Evolutionary conservation across 2,329 filamentous ascomycete genomes (phyloP).

Genomic region (Ciborinia camelliae): DNA sequence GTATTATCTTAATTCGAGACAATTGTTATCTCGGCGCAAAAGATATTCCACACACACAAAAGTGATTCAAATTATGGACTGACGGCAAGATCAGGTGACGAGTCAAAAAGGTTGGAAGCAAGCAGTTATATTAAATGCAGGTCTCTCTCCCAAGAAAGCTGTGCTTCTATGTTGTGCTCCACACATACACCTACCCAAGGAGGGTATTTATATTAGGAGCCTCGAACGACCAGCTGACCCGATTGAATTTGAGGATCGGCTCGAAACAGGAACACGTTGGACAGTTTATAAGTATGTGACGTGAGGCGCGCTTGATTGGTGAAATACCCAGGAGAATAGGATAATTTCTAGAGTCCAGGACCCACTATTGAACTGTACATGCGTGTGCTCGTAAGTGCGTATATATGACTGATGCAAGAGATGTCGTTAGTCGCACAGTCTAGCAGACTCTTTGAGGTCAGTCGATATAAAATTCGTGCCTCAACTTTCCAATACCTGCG

Average conservation of each 20-base stretch:
- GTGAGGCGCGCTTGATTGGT: slow-evolving; percentile 19
- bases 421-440: slow-evolving; percentile 18
- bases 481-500: slow-evolving; percentile 9
- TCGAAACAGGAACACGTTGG: slow-evolving; percentile 16
- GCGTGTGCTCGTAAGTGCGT: slow-evolving; percentile 9
- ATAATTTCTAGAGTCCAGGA: not conserved
- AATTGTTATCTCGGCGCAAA: slow-evolving; percentile 10
- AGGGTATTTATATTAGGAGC: slow-evolving; percentile 16
- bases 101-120: slow-evolving; percentile 1
- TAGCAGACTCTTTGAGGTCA: slow-evolving; percentile 13
- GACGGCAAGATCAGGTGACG: slow-evolving; percentile 19
- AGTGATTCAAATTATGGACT: slow-evolving; percentile 5
- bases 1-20: slow-evolving; percentile 13
- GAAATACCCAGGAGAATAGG: slow-evolving; percentile 7
- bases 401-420: slow-evolving; percentile 17
- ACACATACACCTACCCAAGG: slow-evolving; percentile 6
- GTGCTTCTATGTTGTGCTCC: slow-evolving; percentile 19
- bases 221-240: slow-evolving; percentile 18
- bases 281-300: slow-evolving; percentile 19
- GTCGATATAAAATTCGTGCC: slow-evolving; percentile 15
- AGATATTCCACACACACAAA: slow-evolving; percentile 13
- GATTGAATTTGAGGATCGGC: slow-evolving; percentile 14
- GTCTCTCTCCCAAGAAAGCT: slow-evolving; percentile 17
- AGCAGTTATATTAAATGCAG: slow-evolving; percentile 16
- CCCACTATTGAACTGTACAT: slow-evolving; percentile 16